Evolutionary conservation across 106 monocot species (phyloP).

Genomic region (Dendrobium officinale): DNA sequence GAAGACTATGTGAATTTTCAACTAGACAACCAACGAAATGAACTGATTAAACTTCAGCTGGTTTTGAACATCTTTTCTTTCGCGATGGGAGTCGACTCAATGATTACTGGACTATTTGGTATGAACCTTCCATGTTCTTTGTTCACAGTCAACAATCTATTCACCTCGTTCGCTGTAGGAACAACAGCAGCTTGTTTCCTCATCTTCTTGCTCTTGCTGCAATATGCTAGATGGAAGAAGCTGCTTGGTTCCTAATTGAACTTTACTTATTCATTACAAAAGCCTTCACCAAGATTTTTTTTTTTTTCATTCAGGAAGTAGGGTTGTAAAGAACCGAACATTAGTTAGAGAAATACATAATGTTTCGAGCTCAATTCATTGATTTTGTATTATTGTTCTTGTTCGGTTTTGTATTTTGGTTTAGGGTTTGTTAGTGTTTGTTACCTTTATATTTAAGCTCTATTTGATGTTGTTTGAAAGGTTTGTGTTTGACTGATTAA

Average conservation of each 20-base stretch:
- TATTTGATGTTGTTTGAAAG: not conserved
- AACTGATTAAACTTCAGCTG: constrained; percentile 86
- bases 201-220: constrained; percentile 55
- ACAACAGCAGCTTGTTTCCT: constrained; percentile 59
- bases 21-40: constrained; percentile 92
- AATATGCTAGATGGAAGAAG: constrained; percentile 85
- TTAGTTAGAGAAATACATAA: not conserved
- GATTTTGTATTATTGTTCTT: not conserved
- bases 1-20: constrained; percentile 97
- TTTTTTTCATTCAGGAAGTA: not conserved
- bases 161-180: constrained; percentile 56
- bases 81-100: constrained; percentile 49
- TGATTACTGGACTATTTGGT: constrained; percentile 58
- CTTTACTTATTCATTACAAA: not conserved
- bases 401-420: not conserved
- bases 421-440: not conserved
- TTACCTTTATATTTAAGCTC: not conserved
- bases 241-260: constrained; percentile 24
- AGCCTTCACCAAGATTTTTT: not conserved
- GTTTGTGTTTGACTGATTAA: not conserved
- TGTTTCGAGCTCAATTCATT: not conserved
- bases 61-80: constrained; percentile 61
- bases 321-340: not conserved
- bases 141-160: constrained; percentile 24
- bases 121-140: constrained; percentile 62